These are phyloP conservation scores for Abortiporus biennis DNA, from an alignment of 1,284 basidiomycete species.

Conservation along the genomic window DNA sequence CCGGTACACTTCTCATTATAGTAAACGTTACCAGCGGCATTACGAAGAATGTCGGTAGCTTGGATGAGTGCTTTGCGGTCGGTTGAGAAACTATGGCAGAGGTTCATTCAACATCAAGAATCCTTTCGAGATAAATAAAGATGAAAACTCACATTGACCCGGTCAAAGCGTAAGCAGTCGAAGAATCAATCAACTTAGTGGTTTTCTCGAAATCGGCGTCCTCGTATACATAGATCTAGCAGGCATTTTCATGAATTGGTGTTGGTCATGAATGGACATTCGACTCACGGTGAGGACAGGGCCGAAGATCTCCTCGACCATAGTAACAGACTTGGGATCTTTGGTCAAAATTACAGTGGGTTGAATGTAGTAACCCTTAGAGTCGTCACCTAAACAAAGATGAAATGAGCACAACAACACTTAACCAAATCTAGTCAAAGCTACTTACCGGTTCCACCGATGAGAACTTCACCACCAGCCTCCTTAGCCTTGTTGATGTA, in stretches of 20 bases:
- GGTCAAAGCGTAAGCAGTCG: constrained; percentile 88
- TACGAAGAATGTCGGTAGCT: constrained; percentile 76
- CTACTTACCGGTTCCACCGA: constrained; percentile 71
- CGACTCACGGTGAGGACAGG: constrained; percentile 86
- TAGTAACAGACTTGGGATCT: constrained; percentile 87
- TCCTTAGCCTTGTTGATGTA: constrained; percentile 89
- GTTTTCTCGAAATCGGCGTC: constrained; percentile 84
- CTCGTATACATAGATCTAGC: constrained; percentile 77
- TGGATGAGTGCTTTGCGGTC: constrained; percentile 74
- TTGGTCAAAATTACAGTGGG: constrained; percentile 94
- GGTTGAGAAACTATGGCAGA: constrained; percentile 69
- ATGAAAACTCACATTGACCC: constrained; percentile 73
- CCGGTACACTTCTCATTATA: constrained; percentile 97
- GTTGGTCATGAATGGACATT: not conserved
- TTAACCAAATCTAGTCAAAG: not conserved
- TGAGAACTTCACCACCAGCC: constrained; percentile 83
- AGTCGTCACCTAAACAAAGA: constrained; percentile 63
- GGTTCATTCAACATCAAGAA: not conserved
- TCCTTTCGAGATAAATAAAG: too few species aligned
- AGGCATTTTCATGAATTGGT: not conserved
- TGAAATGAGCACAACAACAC: not conserved
- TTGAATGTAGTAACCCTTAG: constrained; percentile 90
- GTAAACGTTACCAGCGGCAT: constrained; percentile 89
- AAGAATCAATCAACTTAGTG: constrained; percentile 81
- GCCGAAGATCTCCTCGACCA: constrained; percentile 96